phyloP scores from a whole-genome alignment of 1,139 yeast genomes.

The Saccharomyces hybrid region DNA sequence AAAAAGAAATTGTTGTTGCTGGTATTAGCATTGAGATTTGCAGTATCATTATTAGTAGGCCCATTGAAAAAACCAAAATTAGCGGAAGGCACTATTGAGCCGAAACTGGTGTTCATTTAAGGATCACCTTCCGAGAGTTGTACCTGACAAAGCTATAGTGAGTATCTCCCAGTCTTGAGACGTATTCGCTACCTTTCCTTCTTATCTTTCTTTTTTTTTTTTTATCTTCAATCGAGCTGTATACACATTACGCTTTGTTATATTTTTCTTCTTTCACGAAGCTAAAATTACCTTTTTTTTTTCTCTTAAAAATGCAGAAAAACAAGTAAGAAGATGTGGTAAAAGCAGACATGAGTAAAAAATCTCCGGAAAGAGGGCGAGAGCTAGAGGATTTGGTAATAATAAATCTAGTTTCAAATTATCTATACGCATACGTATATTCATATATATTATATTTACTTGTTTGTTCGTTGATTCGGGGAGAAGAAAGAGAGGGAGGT shows the following conservation, averaged over 20 bases:
- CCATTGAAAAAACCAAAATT: slow-evolving; percentile 10
- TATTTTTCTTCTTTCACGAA: not conserved
- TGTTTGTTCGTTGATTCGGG: not conserved
- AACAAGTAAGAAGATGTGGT: no score
- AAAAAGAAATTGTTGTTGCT: slow-evolving; percentile 3
- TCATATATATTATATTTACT: not conserved
- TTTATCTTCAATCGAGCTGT: not conserved
- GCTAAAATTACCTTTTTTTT: not conserved
- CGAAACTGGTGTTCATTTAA: slow-evolving; percentile 5
- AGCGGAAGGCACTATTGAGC: slow-evolving; percentile 6
- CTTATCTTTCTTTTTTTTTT: not conserved
- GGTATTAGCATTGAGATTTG: not conserved
- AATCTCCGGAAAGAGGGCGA: not conserved
- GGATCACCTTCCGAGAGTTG: not conserved
- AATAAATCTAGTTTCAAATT: not conserved
- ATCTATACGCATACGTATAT: not conserved
- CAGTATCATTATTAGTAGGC: slow-evolving; percentile 6
- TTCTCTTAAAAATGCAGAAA: no score
- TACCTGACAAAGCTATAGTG: not conserved
- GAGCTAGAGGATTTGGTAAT: not conserved
- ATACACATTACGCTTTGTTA: not conserved
- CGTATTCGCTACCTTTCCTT: not conserved
- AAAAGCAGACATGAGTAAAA: no score
- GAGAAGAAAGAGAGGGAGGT: not conserved
- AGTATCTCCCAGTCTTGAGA: not conserved